These are phyloP conservation scores for Fusarium neocosmosporiellum DNA, from an alignment of 2,329 filamentous ascomycete species.

Conservation along the genomic window DNA sequence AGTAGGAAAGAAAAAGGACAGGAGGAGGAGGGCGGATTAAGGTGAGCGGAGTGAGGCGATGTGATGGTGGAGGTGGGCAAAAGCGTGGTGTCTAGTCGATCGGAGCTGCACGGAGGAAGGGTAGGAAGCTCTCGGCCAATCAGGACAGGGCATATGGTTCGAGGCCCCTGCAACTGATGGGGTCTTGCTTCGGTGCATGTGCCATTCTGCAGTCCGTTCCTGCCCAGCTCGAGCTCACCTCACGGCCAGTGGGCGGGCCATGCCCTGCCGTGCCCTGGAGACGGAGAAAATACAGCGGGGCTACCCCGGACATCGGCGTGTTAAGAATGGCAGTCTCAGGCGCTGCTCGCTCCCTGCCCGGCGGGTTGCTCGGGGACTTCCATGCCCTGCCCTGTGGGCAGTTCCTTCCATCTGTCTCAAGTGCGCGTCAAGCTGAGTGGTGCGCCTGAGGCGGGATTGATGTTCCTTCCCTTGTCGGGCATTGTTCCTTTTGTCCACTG, in stretches of 20 bases:
- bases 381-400: not conserved
- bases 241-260: conserved; percentile 11
- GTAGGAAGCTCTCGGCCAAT: conserved; percentile 32
- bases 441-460: conserved; percentile 39
- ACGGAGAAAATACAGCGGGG: conserved; percentile 33
- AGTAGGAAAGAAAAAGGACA: conserved; percentile 18
- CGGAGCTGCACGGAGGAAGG: conserved; percentile 40
- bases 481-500: conserved; percentile 39
- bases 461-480: conserved; percentile 12
- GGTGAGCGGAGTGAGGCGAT: conserved; percentile 34
- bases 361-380: not conserved
- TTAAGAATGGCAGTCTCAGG: conserved; percentile 25
- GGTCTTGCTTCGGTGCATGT: conserved; percentile 19
- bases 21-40: conserved; percentile 17
- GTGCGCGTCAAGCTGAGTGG: conserved; percentile 34
- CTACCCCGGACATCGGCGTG: conserved; percentile 46
- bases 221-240: conserved; percentile 33
- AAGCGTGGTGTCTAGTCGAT: conserved; percentile 41
- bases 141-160: conserved; percentile 12
- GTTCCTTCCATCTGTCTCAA: conserved; percentile 10
- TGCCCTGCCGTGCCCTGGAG: not conserved
- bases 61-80: conserved; percentile 41
- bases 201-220: conserved; percentile 10
- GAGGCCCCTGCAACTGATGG: conserved; percentile 36
- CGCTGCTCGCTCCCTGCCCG: not conserved